These are phyloP conservation scores for Solanum etuberosum DNA, from an alignment of 257 asterid genomes.

Conservation along the genomic window DNA sequence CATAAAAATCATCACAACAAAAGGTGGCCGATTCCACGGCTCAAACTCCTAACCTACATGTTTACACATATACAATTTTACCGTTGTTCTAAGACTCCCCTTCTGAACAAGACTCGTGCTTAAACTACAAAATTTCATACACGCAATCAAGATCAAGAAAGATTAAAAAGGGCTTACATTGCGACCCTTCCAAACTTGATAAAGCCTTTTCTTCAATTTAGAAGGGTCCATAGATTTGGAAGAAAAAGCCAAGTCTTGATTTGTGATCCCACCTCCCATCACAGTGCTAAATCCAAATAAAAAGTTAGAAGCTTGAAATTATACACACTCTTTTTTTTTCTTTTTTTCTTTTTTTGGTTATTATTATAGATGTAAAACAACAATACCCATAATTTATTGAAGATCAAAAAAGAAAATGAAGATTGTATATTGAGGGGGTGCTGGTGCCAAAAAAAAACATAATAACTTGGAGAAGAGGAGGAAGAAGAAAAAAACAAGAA, in stretches of 20 bases:
- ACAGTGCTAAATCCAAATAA: not conserved
- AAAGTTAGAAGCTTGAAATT: not conserved
- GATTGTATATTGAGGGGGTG: constrained; percentile 14
- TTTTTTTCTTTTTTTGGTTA: not conserved
- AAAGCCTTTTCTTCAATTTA: constrained; percentile 41
- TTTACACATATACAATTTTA: not conserved
- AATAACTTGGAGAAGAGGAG: constrained; percentile 8
- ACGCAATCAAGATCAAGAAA: not conserved
- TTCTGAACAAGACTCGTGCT: not conserved
- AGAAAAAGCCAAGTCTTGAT: constrained; percentile 39
- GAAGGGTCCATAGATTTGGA: constrained; percentile 37
- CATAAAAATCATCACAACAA: not conserved
- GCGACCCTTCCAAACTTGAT: constrained; percentile 89
- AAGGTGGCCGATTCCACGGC: not conserved
- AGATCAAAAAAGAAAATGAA: constrained; percentile 1
- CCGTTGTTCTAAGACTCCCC: not conserved
- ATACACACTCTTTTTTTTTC: not conserved
- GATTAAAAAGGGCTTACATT: constrained; percentile 32
- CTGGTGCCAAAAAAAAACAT: constrained; percentile 19
- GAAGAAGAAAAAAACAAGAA: constrained; percentile 13
- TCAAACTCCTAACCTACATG: not conserved
- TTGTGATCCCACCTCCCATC: constrained; percentile 36
- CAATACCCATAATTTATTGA: constrained; percentile 20
- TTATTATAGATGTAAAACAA: constrained; percentile 13
- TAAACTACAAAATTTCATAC: not conserved